Evolutionary conservation across 1,139 yeast genomes (phyloP).

Genomic region (Hansenula lynferdii): DNA sequence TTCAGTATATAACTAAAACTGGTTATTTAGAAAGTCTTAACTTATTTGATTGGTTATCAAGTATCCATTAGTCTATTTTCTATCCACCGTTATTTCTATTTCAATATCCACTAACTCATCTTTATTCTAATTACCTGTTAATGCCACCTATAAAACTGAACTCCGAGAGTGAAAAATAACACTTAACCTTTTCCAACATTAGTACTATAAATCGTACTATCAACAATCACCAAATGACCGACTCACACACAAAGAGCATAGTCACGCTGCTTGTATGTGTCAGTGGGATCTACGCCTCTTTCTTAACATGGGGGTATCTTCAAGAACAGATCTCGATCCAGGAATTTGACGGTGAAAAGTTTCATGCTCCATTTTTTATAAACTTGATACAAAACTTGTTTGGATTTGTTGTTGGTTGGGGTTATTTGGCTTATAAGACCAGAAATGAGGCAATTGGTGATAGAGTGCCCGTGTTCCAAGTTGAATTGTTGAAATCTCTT

Average conservation of each 20-base stretch:
- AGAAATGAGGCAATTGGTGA: constrained; percentile 4
- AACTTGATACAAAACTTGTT: constrained; percentile 69
- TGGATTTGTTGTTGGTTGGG: constrained; percentile 65
- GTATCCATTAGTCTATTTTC: too few species aligned
- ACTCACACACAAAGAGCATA: background rate
- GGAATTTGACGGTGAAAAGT: constrained; percentile 60
- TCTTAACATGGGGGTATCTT: constrained; percentile 84
- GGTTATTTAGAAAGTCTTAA: too few species aligned
- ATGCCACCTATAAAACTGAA: too few species aligned
- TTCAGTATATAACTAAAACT: too few species aligned
- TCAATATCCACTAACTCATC: too few species aligned
- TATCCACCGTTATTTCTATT: too few species aligned
- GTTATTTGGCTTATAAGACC: constrained; percentile 43
- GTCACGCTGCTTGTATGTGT: constrained; percentile 46
- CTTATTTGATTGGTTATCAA: too few species aligned
- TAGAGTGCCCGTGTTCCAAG: constrained; percentile 18
- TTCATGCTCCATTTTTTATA: constrained; percentile 72
- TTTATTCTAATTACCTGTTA: background rate
- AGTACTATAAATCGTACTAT: too few species aligned
- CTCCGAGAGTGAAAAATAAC: too few species aligned
- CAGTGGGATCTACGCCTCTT: constrained; percentile 75
- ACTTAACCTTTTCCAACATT: too few species aligned
- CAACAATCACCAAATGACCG: background rate
- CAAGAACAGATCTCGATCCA: constrained; percentile 86
- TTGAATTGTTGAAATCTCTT: constrained; percentile 37